These are phyloP conservation scores for Smittium culicis DNA, from an alignment of 371 early-diverging fungal species.

Conservation along the genomic window DNA sequence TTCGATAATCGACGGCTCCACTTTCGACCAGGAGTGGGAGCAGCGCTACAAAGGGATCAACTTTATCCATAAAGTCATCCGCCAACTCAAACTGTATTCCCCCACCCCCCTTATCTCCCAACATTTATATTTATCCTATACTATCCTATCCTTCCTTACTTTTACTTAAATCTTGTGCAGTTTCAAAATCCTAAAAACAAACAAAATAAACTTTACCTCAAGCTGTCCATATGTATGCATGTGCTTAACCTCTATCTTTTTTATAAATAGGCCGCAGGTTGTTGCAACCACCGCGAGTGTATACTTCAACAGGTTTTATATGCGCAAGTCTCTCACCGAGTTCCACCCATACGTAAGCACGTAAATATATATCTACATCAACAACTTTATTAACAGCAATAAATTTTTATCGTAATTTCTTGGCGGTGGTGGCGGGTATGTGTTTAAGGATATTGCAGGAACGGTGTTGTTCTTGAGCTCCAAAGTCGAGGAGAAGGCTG, in stretches of 20 bases:
- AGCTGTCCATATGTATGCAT: too few relatives aligned
- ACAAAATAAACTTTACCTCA: slow-evolving; percentile 5
- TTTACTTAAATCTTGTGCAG: too few relatives aligned
- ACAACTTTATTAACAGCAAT: background rate
- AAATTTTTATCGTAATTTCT: background rate
- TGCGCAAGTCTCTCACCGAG: slow-evolving; percentile 52
- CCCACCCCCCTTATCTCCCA: too few relatives aligned
- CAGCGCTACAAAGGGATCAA: slow-evolving; percentile 47
- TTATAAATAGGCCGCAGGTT: slow-evolving; percentile 28
- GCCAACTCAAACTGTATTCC: slow-evolving; percentile 41
- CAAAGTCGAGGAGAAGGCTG: slow-evolving; percentile 64
- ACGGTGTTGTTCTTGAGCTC: slow-evolving; percentile 59
- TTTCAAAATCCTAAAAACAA: background rate
- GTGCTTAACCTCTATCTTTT: too few relatives aligned
- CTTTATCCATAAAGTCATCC: slow-evolving; percentile 48
- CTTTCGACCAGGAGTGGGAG: slow-evolving; percentile 38
- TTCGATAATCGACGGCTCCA: slow-evolving; percentile 33
- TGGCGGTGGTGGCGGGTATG: too few relatives aligned
- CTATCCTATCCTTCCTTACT: too few relatives aligned
- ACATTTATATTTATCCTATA: too few relatives aligned
- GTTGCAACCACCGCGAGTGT: slow-evolving; percentile 47
- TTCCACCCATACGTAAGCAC: slow-evolving; percentile 48
- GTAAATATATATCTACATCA: background rate
- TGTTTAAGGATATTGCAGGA: slow-evolving; percentile 61
- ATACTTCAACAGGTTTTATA: slow-evolving; percentile 66